Conservation (phyloP, 1,284 basidiomycete species). For the Chiua sp. region DNA sequence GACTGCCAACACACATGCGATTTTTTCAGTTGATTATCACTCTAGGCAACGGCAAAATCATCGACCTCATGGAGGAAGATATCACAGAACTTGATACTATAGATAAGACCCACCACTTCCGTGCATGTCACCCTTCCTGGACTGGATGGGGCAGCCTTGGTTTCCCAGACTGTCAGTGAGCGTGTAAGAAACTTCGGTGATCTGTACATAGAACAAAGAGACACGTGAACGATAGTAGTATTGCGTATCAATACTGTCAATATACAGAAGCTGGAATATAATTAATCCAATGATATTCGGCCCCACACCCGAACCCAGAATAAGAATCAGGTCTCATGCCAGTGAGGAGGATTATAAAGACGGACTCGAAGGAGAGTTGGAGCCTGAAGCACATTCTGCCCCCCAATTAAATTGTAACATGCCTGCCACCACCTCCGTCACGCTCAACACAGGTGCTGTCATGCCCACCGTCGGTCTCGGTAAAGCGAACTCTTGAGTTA, state of each 20-base stretch:
- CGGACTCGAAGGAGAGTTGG: background rate
- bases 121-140: slow-evolving; percentile 62
- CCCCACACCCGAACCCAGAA: slow-evolving; percentile 5
- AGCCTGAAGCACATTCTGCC: background rate
- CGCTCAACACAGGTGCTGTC: slow-evolving; percentile 73
- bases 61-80: slow-evolving; percentile 62
- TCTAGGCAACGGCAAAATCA: slow-evolving; percentile 45
- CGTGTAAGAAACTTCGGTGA: background rate
- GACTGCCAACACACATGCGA: no score
- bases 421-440: slow-evolving; percentile 54
- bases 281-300: slow-evolving; percentile 1
- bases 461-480: slow-evolving; percentile 83
- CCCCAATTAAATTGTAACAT: slow-evolving; percentile 34
- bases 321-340: slow-evolving; percentile 2
- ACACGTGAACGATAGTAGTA: slow-evolving; percentile 9
- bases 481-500: slow-evolving; percentile 26
- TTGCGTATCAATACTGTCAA: background rate
- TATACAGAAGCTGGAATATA: background rate
- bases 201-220: background rate
- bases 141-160: slow-evolving; percentile 62
- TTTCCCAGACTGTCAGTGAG: slow-evolving; percentile 57
- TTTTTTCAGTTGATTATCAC: no score
- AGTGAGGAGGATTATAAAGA: slow-evolving; percentile 18
- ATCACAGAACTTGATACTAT: slow-evolving; percentile 57
- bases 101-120: slow-evolving; percentile 60